Evolutionary conservation across 768 basidiomycete species (phyloP), one percentile per base, ranked within the genome.

Genomic region (Inosperma sp.): DNA sequence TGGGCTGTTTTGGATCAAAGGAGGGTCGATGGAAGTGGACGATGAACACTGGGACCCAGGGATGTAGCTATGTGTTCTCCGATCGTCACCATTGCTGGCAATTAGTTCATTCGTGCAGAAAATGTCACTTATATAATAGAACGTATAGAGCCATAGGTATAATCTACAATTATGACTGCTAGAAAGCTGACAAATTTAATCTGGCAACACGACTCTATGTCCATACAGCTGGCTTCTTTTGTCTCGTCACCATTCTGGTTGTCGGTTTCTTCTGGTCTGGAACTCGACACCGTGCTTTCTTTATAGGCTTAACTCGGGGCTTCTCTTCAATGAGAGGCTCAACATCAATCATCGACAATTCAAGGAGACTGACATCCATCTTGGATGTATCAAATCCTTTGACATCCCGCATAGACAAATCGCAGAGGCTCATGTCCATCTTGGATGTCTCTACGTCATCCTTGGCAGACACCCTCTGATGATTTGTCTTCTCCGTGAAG

Each of bases 401-500:
- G n/a, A 54, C 40, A 34, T 61, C 58, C 27, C 48, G 55, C 54
- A 64, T 61, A 5, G 59, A 55, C n/a, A 60, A 27, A 21, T 61
- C 63, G 29, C 52, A 57, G 9, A 69, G 46, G 37, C 60, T 64
- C 37, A 62, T 59, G 35, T 67, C 66, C 62, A 65, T 63, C 44
- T 59, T 57, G 3, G 59, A 59, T 9, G 45, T 44, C 21, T 64
- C 59, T 8, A 27, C 36, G 27, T 44, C 45, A 9, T 41, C 33
- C 21, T 27, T 42, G 23, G 56, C 53, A 34, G 25, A 13, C 22
- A 39, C 46, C 9, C 31, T 45, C 10, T 51, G 29, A 27, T 48
- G 53, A 33, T 82, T 82, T 26, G 80, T 82, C 34, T 70, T 68
- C 55, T 83, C 79, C 25, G 72, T 68, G 61, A 91, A 91, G 36